These are phyloP conservation scores for Citrullus mucosospermus DNA, from an alignment of 306 rosid genomes.

Conservation along the genomic window DNA sequence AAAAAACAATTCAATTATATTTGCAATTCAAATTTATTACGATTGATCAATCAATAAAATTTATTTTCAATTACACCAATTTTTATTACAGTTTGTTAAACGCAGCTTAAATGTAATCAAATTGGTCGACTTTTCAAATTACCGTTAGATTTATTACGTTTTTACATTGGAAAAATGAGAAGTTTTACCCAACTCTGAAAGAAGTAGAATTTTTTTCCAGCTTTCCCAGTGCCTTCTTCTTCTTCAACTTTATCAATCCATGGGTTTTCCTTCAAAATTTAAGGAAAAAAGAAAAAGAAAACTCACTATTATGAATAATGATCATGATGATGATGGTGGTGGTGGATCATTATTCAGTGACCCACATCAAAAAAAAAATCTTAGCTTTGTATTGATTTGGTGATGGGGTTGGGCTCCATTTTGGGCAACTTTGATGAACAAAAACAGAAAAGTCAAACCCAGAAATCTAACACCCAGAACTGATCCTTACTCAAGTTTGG, in stretches of 20 bases:
- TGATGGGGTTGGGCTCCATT: neutral
- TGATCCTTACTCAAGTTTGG: neutral
- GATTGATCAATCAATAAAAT: too few species aligned
- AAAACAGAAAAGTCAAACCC: neutral
- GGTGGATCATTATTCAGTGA: neutral
- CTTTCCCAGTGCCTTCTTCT: too few species aligned
- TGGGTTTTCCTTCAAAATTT: neutral
- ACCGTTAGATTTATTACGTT: too few species aligned
- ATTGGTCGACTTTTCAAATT: too few species aligned
- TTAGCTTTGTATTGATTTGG: neutral
- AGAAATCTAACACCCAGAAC: neutral
- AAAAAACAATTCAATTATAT: too few species aligned
- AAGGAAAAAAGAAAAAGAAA: neutral
- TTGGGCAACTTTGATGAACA: neutral
- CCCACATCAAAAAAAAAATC: neutral
- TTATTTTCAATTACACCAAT: too few species aligned
- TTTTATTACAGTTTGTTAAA: too few species aligned
- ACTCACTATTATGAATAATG: neutral
- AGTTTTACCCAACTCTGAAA: too few species aligned
- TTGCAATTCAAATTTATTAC: too few species aligned
- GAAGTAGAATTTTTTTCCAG: too few species aligned
- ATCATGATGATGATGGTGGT: neutral
- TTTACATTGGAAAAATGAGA: too few species aligned
- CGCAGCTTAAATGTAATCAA: too few species aligned
- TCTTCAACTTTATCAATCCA: neutral